These are phyloP conservation scores for Orychophragmus violaceus DNA, from an alignment of 345 rosid species.

Conservation along the genomic window DNA sequence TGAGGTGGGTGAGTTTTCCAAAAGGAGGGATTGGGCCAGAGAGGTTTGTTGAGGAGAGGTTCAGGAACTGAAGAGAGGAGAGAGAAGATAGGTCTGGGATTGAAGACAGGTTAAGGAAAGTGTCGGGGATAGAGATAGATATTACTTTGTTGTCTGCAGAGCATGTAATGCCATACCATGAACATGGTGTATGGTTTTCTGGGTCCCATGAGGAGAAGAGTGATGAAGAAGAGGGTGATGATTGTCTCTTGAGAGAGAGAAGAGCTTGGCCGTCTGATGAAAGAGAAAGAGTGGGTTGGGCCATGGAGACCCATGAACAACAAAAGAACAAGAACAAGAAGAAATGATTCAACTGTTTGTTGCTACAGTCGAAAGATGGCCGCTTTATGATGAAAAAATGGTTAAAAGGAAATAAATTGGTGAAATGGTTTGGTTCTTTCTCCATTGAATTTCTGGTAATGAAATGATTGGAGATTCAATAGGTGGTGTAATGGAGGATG, in stretches of 20 bases:
- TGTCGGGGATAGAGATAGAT: conserved; percentile 71
- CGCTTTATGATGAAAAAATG: conserved; percentile 4
- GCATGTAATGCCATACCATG: conserved; percentile 87
- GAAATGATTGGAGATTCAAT: conserved; percentile 3
- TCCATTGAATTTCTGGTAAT: conserved; percentile 33
- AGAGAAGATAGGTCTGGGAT: conserved; percentile 75
- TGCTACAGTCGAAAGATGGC: neutral
- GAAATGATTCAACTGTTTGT: conserved; percentile 10
- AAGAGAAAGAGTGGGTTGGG: conserved; percentile 35
- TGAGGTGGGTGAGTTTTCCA: conserved; percentile 58
- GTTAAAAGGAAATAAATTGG: neutral
- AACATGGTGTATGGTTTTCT: conserved; percentile 67
- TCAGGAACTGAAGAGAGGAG: conserved; percentile 76
- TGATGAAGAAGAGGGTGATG: conserved; percentile 44
- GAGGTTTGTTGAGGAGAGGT: conserved; percentile 80
- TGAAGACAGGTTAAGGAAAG: conserved; percentile 79
- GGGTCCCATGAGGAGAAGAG: conserved; percentile 80
- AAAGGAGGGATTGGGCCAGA: conserved; percentile 83
- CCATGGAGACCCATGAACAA: conserved; percentile 32
- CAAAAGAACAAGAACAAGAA: conserved; percentile 35
- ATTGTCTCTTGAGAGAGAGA: conserved; percentile 43
- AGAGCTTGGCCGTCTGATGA: conserved; percentile 84
- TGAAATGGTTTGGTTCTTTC: conserved; percentile 22
- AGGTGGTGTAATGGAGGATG: conserved; percentile 6
- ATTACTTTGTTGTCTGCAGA: conserved; percentile 78